These are phyloP conservation scores for sunflower (Helianthus annuus) DNA, from an alignment of 129 eudicot genomes.

Conservation along the genomic window HanXRQr2.0-SUNRISE NC_035445.2:148982021-148982520, in stretches of 20 bases:
- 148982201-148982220: slow-evolving; percentile 41
- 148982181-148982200: slow-evolving; percentile 47
- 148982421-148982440: too few species aligned
- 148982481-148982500: too few species aligned
- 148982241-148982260: slow-evolving; percentile 33
- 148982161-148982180: slow-evolving; percentile 49
- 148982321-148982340: neutral
- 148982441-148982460: too few species aligned
- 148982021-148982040: slow-evolving; percentile 4
- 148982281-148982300: slow-evolving; percentile 39
- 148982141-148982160: slow-evolving; percentile 5
- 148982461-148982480: too few species aligned
- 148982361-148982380: slow-evolving; percentile 11
- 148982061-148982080: slow-evolving; percentile 30
- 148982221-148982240: slow-evolving; percentile 49
- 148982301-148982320: slow-evolving; percentile 28
- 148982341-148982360: neutral
- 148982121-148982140: slow-evolving; percentile 45
- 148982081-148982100: slow-evolving; percentile 26
- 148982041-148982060: slow-evolving; percentile 26
- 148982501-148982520: too few species aligned
- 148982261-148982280: slow-evolving; percentile 44
- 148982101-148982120: slow-evolving; percentile 46
- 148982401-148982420: neutral
- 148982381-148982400: slow-evolving; percentile 28